Evolutionary conservation across 2,329 filamentous ascomycete genomes (phyloP), one percentile per base, ranked within the genome.

Genomic region (Phyllosticta citriasiana): DNA sequence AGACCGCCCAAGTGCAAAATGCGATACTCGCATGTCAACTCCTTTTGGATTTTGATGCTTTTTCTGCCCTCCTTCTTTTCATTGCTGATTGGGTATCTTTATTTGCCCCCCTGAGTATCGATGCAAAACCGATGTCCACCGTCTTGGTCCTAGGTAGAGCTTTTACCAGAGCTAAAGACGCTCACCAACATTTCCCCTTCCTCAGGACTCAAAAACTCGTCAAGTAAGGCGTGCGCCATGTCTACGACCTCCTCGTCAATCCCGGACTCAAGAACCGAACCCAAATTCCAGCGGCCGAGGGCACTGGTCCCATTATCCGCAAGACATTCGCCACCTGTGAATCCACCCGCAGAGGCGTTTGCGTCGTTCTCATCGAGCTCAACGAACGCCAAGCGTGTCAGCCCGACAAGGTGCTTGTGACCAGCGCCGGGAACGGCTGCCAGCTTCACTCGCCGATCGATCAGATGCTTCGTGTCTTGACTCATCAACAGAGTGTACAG

Each of bases 301-400:
- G 35, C 53, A 10, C 40, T 52, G 40, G 14, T 14, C 14, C 51
- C 33, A 7, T 6, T 25, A 4, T n/a, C 27, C 1, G 4, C 30
- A 6, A n/a, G 22, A 7, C 35, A 33, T 4, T 8, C 47, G 6
- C 24, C 51, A n/a, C 12, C 40, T 14, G 40, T 14, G 4, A 47
- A 16, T 3, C 4, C n/a, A 3, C 24, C n/a, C 1, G 50, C 35
- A 1, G 50, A 53, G 9, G 6, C 12, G 3, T 55, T 53, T 1
- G 30, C n/a, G 4, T 12, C 53, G 2, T 40, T 53, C n/a, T 55
- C 57, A 9, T 60, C 57, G 3, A 33, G 10, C 64, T 96, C 90
- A 5, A 85, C 87, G 71, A 96, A 97, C 0, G 89, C 91, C n/a
- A 97, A 76, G 52, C 93, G 78, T 0, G 90, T 91, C 53, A 99